Evolutionary conservation across 148 eudicot genomes (phyloP).

Genomic region (Camellia sinensis): DNA sequence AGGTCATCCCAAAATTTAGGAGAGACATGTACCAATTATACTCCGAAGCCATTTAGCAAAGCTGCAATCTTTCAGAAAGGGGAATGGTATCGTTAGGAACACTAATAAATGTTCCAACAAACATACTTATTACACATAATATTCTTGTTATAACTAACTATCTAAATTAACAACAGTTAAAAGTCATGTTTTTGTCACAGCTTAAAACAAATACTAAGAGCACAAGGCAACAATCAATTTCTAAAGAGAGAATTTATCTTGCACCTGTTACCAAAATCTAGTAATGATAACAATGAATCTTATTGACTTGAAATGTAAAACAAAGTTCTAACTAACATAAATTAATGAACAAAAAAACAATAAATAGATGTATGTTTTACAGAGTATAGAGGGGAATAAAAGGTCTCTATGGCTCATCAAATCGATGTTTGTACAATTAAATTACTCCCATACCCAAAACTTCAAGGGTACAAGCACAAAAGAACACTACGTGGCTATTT

Average conservation of each 20-base stretch:
- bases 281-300: background rate
- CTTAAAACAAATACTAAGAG: background rate
- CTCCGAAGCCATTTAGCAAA: no score
- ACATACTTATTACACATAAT: no score
- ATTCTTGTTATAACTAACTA: no score
- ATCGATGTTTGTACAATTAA: background rate
- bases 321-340: background rate
- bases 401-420: background rate
- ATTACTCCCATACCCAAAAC: constrained; percentile 7
- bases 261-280: background rate
- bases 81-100: no score
- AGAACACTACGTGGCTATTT: constrained; percentile 12
- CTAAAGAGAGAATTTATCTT: no score
- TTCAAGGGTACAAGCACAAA: background rate
- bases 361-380: constrained; percentile 16
- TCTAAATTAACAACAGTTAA: no score
- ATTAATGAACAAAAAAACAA: constrained; percentile 15
- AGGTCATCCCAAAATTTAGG: no score
- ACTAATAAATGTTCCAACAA: no score
- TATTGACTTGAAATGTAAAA: background rate
- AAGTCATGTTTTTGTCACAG: background rate
- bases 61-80: no score
- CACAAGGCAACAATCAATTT: background rate
- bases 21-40: no score
- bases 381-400: background rate